Evolutionary conservation across 2,329 filamentous ascomycete species (phyloP).

Genomic region (Colletotrichum truncatum): DNA sequence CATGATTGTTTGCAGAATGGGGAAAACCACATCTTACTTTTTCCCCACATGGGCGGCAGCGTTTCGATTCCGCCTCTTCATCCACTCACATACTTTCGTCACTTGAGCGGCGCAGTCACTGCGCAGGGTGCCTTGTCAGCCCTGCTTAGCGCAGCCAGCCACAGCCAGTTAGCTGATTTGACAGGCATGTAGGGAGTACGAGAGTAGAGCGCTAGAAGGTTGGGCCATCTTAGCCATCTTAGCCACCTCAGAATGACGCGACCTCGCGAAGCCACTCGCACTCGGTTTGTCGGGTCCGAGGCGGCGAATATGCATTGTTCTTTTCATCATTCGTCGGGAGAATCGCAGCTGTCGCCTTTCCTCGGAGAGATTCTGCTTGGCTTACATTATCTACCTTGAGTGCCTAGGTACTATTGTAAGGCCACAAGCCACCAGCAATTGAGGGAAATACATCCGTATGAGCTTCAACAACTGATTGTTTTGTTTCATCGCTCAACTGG

Average conservation of each 20-base stretch:
- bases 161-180: constrained; percentile 7
- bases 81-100: background rate
- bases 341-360: too few species aligned
- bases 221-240: background rate
- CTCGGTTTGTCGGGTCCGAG: constrained; percentile 1
- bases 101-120: constrained; percentile 24
- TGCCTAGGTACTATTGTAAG: too few species aligned
- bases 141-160: constrained; percentile 14
- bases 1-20: background rate
- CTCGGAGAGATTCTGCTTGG: too few species aligned
- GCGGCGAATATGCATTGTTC: too few species aligned
- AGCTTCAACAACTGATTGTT: too few species aligned
- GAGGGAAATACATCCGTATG: too few species aligned
- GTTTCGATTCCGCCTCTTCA: background rate
- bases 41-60: background rate
- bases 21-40: background rate
- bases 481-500: background rate
- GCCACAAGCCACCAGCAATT: too few species aligned
- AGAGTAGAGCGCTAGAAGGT: too few species aligned
- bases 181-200: too few species aligned
- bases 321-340: too few species aligned
- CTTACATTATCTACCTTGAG: too few species aligned
- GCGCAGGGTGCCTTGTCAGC: constrained; percentile 6
- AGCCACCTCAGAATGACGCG: constrained; percentile 22
- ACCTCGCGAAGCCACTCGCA: background rate